Base-by-base conservation (phyloP, 1,139 yeast species). In the Taphrina flavorubra region DNA sequence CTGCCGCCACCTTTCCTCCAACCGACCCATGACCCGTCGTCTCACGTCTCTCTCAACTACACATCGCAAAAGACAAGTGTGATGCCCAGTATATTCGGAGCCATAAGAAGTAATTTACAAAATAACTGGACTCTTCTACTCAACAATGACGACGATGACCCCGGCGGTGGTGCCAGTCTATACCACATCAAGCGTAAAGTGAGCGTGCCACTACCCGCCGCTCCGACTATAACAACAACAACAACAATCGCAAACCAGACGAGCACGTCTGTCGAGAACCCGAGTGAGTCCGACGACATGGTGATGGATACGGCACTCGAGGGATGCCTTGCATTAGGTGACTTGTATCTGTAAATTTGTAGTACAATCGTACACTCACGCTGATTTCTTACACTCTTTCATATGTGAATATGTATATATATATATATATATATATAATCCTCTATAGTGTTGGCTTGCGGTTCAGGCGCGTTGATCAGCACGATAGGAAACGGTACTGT, bases 151-250 rank as follows among this genome's bases (percentile, higher is more conserved):
- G n/a, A n/a, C 20, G 3, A 2, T 31, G 42, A 36, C 20, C 5
- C 31, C 4, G 31, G 31, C 31, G 4, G 4, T 25, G 42, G 13
- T 6, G 20, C 57, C 39, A 16, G 47, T 7, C 42, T 53, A 16
- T 53, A 53, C 42, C 58, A 53, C 58, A 53, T 2, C 44, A 53
- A 53, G 16, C 40, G 58, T 2, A 16, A 53, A 34, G 58, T 53
- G 11, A 53, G 44, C 4, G 20, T 31, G 3, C 40, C 58, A 8
- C 11, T 34, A 31, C 58, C 58, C 44, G n/a, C 5, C 14, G 37
- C 13, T 6, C n/a, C 31, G 4, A 25, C 31, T 2, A 25, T 4
- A 25, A 25, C 31, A 25, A 25, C 31, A 25, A 25, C 31, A 25
- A 25, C 31, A 25, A 25, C 31, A 25, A 25, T 25, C 31, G 31